Conservation (phyloP, 164 flowering plant species). For the Tetracentron sinense region DNA sequence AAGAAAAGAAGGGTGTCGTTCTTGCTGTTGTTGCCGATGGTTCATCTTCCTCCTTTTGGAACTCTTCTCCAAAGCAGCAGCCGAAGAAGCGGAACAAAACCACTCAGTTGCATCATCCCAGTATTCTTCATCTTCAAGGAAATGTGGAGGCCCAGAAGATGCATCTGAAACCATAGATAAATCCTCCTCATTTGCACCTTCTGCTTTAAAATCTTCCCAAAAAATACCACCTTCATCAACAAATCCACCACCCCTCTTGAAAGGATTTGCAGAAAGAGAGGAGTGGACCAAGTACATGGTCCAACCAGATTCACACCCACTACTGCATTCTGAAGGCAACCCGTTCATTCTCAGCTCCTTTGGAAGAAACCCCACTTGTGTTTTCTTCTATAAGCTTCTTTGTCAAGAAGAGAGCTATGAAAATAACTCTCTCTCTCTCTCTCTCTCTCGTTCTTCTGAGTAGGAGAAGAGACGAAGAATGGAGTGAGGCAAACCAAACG, state of each 20-base stretch:
- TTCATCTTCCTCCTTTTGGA: constrained; percentile 34
- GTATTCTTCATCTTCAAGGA: constrained; percentile 41
- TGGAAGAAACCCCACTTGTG: constrained; percentile 1
- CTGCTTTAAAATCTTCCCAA: constrained; percentile 11
- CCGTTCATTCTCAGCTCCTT: constrained; percentile 29
- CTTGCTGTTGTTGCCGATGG: neutral
- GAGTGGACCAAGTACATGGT: constrained; percentile 70
- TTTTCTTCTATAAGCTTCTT: neutral
- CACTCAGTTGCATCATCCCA: constrained; percentile 29
- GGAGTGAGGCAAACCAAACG: constrained; percentile 18
- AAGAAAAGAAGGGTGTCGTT: constrained; percentile 32
- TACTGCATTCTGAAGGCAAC: constrained; percentile 48
- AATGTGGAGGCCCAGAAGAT: constrained; percentile 83
- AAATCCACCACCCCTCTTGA: constrained; percentile 14
- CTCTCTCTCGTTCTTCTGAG: constrained; percentile 5
- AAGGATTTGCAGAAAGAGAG: constrained; percentile 26
- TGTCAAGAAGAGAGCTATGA: neutral
- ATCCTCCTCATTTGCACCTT: constrained; percentile 31
- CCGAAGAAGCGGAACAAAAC: constrained; percentile 22
- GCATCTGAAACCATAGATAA: constrained; percentile 94
- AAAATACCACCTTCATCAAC: constrained; percentile 5
- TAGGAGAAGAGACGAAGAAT: constrained; percentile 7
- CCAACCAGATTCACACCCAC: constrained; percentile 91
- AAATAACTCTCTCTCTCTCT: neutral
- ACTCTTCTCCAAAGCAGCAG: constrained; percentile 24